phyloP scores from a whole-genome alignment of 2,329 filamentous ascomycete genomes.

The Fusarium globosum region DNA sequence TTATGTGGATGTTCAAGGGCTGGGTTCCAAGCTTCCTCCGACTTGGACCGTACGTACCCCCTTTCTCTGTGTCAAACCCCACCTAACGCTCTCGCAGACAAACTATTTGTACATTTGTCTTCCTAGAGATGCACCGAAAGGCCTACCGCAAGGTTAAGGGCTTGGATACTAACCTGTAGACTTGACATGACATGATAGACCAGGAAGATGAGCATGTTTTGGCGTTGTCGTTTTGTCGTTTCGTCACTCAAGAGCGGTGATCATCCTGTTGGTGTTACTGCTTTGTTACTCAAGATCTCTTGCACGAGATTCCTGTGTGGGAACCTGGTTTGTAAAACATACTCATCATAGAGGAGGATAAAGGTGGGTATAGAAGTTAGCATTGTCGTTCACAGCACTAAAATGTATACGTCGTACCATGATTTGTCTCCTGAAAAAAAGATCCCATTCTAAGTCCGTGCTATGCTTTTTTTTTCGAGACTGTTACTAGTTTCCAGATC shows the following conservation, averaged over 20 bases:
- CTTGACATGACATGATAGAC: slow-evolving; percentile 29
- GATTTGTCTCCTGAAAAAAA: slow-evolving; percentile 23
- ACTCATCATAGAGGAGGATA: slow-evolving; percentile 16
- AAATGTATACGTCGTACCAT: background rate
- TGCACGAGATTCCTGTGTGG: slow-evolving; percentile 7
- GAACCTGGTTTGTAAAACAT: slow-evolving; percentile 27
- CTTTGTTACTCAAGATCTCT: slow-evolving; percentile 19
- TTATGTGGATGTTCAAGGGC: slow-evolving; percentile 88
- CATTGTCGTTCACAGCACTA: slow-evolving; percentile 1
- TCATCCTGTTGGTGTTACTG: slow-evolving; percentile 40
- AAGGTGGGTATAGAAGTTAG: background rate
- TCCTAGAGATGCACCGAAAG: slow-evolving; percentile 88
- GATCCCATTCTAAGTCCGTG: slow-evolving; percentile 44
- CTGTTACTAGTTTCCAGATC: slow-evolving; percentile 38
- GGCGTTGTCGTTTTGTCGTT: slow-evolving; percentile 41
- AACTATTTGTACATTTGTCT: slow-evolving; percentile 88
- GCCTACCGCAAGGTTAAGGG: slow-evolving; percentile 70
- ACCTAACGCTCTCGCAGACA: slow-evolving; percentile 62
- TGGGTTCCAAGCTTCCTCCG: slow-evolving; percentile 83
- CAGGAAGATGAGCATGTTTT: slow-evolving; percentile 29
- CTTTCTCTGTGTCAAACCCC: background rate
- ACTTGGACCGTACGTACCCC: slow-evolving; percentile 67
- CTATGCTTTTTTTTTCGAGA: slow-evolving; percentile 41
- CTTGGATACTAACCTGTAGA: slow-evolving; percentile 46
- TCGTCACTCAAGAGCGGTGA: slow-evolving; percentile 29